Conservation (phyloP, 495 filamentous ascomycete genomes). For the Penicillium samsonianum region DNA sequence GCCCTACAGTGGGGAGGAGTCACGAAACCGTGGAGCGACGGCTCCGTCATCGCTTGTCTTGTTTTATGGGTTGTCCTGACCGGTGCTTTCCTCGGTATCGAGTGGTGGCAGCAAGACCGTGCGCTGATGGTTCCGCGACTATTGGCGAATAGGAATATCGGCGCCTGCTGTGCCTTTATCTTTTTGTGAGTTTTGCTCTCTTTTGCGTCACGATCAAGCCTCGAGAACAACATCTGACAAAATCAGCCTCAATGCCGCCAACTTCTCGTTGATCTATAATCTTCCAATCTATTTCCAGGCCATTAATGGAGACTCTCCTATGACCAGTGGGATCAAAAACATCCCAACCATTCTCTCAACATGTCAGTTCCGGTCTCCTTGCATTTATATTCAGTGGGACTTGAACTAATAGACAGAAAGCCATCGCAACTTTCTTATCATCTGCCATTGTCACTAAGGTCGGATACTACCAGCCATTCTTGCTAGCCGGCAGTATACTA, state of each 20-base stretch:
- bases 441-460: slow-evolving; percentile 53
- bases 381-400: background rate
- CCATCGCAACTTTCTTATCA: slow-evolving; percentile 53
- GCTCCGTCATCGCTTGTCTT: slow-evolving; percentile 33
- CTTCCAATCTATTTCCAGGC: slow-evolving; percentile 72
- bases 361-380: background rate
- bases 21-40: slow-evolving; percentile 31
- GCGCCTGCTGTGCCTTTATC: slow-evolving; percentile 22
- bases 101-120: slow-evolving; percentile 30
- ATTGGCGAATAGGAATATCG: slow-evolving; percentile 23
- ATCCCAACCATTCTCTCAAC: slow-evolving; percentile 52
- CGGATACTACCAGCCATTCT: too few species aligned
- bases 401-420: slow-evolving; percentile 13
- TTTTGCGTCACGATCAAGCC: background rate
- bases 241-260: slow-evolving; percentile 6
- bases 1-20: slow-evolving; percentile 44
- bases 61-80: slow-evolving; percentile 37
- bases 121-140: slow-evolving; percentile 24
- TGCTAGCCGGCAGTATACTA: too few species aligned
- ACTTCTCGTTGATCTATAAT: slow-evolving; percentile 22
- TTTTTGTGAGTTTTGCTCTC: slow-evolving; percentile 22
- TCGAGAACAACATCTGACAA: too few species aligned
- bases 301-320: slow-evolving; percentile 62
- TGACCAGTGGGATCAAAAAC: slow-evolving; percentile 63
- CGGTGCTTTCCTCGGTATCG: slow-evolving; percentile 25